A percentile compares a stretch with the other conserved stretches of the same genome.
phyloP scores from a whole-genome alignment of 164 flowering plant species.

The grape (Vitis vinifera) region ASM3070453v1 NC_081808.1:540001-540500 shows the following conservation, averaged over 20 bases:
- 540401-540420: too few species aligned
- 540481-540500: too few species aligned
- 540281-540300: too few species aligned
- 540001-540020: constrained; percentile 80
- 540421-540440: too few species aligned
- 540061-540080: constrained; percentile 54
- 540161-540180: constrained; percentile 55
- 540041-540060: constrained; percentile 45
- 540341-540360: neutral
- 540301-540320: too few species aligned
- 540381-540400: too few species aligned
- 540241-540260: neutral
- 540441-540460: too few species aligned
- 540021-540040: constrained; percentile 49
- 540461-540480: too few species aligned
- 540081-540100: constrained; percentile 59
- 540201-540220: constrained; percentile 41
- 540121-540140: constrained; percentile 40
- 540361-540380: too few species aligned
- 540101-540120: constrained; percentile 48
- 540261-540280: neutral
- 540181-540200: constrained; percentile 51
- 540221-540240: neutral
- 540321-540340: too few species aligned
- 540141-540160: constrained; percentile 55